Evolutionary conservation across 495 filamentous ascomycete species (phyloP).

Genomic region (Letharia lupina): DNA sequence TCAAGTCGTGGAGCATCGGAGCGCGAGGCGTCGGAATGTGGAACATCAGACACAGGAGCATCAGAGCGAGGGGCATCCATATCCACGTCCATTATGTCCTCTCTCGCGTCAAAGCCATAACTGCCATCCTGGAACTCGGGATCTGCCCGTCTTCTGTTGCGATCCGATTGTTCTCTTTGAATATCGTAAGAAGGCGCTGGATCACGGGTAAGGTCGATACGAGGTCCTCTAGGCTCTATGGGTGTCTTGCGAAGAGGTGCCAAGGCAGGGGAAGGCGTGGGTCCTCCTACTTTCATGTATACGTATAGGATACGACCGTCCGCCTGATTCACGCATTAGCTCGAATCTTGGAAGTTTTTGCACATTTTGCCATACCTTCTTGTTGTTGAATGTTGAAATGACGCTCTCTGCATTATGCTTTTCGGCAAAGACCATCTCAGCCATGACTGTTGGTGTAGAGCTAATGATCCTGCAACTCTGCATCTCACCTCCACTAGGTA

Average conservation of each 20-base stretch:
- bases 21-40: neutral
- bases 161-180: conserved; percentile 42
- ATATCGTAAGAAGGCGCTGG: conserved; percentile 31
- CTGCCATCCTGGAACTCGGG: conserved; percentile 51
- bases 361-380: conserved; percentile 50
- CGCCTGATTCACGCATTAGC: conserved; percentile 44
- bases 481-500: conserved; percentile 61
- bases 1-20: conserved; percentile 9
- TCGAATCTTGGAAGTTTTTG: conserved; percentile 5
- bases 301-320: conserved; percentile 78
- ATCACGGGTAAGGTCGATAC: conserved; percentile 26
- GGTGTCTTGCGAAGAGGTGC: conserved; percentile 31
- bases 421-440: conserved; percentile 74
- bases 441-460: conserved; percentile 67
- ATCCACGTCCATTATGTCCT: conserved; percentile 43
- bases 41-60: neutral
- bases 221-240: conserved; percentile 25
- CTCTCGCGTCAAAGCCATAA: conserved; percentile 45
- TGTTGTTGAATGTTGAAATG: conserved; percentile 77
- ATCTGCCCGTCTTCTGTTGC: conserved; percentile 37
- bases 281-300: conserved; percentile 51
- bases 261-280: conserved; percentile 24
- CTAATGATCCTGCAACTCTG: conserved; percentile 62
- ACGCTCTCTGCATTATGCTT: conserved; percentile 71
- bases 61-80: conserved; percentile 9